Percentiles rank a stretch among this genome's conserved stretches.
Evolutionary conservation across 169 alveolate species (phyloP).

Genomic region (Eimeria maxima): DNA sequence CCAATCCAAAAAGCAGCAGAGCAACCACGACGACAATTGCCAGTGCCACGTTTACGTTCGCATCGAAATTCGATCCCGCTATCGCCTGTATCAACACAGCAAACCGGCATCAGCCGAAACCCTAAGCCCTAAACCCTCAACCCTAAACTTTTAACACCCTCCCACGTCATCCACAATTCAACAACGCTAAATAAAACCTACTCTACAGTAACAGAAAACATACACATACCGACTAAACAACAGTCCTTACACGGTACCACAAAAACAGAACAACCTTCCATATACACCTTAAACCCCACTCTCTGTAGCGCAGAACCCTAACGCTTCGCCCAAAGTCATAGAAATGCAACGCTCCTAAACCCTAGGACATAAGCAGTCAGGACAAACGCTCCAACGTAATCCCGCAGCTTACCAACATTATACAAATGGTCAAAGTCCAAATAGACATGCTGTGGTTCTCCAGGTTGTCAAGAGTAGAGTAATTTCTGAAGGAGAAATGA

Average conservation of each 20-base stretch:
- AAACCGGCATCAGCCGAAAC: neutral
- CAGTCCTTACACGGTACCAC: too few relatives aligned
- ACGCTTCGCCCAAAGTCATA: conserved; percentile 71
- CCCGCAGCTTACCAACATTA: conserved; percentile 80
- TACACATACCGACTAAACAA: too few relatives aligned
- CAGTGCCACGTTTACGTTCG: conserved; percentile 84
- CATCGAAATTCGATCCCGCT: conserved; percentile 81
- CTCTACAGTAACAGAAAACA: too few relatives aligned
- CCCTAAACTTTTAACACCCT: neutral
- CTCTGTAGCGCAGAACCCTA: conserved; percentile 79
- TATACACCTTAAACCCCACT: conserved; percentile 56
- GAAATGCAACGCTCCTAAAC: neutral
- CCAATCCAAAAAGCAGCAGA: conserved; percentile 76
- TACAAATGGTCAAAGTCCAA: conserved; percentile 90
- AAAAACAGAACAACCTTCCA: too few relatives aligned
- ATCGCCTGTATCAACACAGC: conserved; percentile 81
- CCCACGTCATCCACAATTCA: too few relatives aligned
- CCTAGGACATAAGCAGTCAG: neutral
- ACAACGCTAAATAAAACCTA: too few relatives aligned
- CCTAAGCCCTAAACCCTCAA: conserved; percentile 63
- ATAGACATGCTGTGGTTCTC: conserved; percentile 91
- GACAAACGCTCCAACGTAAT: too few relatives aligned
- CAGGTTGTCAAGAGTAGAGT: conserved; percentile 88
- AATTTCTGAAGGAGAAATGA: conserved; percentile 82
- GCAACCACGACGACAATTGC: conserved; percentile 81